Base-by-base conservation (phyloP, 495 filamentous ascomycete species). In the Astrocystis sublimbata region DNA sequence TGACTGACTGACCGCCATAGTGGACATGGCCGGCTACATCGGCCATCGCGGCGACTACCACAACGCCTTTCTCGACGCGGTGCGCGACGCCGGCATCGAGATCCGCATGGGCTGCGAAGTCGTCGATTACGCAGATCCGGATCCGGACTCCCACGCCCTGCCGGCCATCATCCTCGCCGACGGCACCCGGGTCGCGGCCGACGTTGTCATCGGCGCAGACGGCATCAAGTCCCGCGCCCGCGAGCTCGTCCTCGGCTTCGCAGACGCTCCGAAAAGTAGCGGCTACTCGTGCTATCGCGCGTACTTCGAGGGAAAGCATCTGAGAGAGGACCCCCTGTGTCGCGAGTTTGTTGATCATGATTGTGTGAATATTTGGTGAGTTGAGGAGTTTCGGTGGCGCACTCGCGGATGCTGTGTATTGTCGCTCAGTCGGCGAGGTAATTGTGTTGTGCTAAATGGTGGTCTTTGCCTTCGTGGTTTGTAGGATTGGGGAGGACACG, bases 21-120 rank as follows among this genome's bases (percentile, higher is more conserved):
- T 84, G 80, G 81, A 84, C 63, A 83, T 83, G 81, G 81, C 80
- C 1, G 80, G 79, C 9, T 82, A 81, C 58, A 82, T 82, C 62
- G 80, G 78, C 4, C 81, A 83, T 55, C 71, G 80, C 30, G 81
- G 81, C 1, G 79, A 82, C 67, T 83, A 82, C 65, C 81, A 82
- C 66, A 74, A 77, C 41, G 78, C 75, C 6, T 82, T 84, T 58
- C 73, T 84, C 41, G 73, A 77, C 47, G 77, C 78, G 33, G 81
- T 83, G 26, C 65, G 69, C 10, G 71, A 83, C 13, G 68, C 79
- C n/a, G 76, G 73, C 6, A 80, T 85, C 15, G 73, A 72, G 19
- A 79, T 85, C 30, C 70, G 68, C 40, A 82, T 82, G 79, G 76
- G 71, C 21, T 68, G 67, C 57, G 79, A 82, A 59, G 78, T 83